These are phyloP conservation scores for Centaurea solstitialis DNA, from an alignment of 129 eudicot species.

Conservation along the genomic window DNA sequence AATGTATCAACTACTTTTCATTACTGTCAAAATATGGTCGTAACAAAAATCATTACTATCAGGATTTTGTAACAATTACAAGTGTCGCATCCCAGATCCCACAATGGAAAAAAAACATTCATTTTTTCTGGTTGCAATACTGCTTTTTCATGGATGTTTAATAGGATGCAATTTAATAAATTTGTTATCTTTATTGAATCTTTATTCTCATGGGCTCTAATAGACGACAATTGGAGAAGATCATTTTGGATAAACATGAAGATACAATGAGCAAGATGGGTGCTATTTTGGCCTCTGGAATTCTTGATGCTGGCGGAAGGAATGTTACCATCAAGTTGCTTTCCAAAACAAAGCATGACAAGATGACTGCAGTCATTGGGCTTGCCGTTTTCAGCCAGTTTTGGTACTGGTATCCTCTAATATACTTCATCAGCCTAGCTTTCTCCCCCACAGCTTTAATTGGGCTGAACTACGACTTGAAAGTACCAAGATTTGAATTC, in stretches of 20 bases:
- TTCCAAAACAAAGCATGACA: conserved; percentile 92
- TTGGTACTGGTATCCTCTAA: conserved; percentile 99
- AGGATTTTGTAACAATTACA: neutral
- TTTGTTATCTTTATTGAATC: neutral
- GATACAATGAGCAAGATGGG: conserved; percentile 99
- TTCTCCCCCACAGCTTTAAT: conserved; percentile 96
- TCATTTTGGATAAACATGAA: conserved; percentile 95
- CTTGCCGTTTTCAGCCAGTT: conserved; percentile 98
- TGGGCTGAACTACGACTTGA: conserved; percentile 87
- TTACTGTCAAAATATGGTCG: neutral
- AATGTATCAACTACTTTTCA: neutral
- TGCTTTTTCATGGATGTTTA: neutral
- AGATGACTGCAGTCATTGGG: conserved; percentile 91
- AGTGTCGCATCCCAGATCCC: neutral
- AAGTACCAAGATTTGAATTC: conserved; percentile 88
- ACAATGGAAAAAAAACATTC: too few species aligned
- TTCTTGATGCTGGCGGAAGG: conserved; percentile 97
- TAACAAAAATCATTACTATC: neutral
- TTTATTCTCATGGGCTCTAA: neutral
- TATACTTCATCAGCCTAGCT: conserved; percentile 81
- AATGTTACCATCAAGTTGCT: conserved; percentile 89
- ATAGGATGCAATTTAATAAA: neutral
- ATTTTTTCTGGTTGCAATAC: too few species aligned
- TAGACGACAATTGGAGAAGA: conserved; percentile 94
- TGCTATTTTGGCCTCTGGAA: conserved; percentile 96